A percentile compares a stretch with the other conserved stretches of the same genome.
These are phyloP conservation scores for Perkinsus chesapeaki DNA, from an alignment of 169 alveolate species.

Conservation along the genomic window DNA sequence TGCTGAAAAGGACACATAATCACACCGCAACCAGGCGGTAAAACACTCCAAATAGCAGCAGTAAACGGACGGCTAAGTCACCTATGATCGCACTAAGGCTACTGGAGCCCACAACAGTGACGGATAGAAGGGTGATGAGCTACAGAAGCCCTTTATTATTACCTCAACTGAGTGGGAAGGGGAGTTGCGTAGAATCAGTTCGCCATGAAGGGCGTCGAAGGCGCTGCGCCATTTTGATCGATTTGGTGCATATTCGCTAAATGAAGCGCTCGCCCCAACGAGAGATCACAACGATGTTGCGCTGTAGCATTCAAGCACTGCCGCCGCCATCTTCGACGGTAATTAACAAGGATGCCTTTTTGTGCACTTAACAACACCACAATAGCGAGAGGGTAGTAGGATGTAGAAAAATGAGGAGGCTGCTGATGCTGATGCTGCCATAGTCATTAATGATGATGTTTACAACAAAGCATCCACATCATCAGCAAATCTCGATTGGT, in stretches of 20 bases:
- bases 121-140: background rate
- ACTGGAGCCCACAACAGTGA: background rate
- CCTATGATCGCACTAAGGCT: background rate
- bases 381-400: background rate
- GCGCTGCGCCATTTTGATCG: slow-evolving; percentile 1
- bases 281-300: background rate
- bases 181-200: background rate
- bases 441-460: background rate
- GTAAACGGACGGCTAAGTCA: background rate
- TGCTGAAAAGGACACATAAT: background rate
- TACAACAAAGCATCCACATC: background rate
- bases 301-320: background rate
- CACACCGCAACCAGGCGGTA: background rate
- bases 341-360: too few relatives aligned
- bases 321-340: too few relatives aligned
- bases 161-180: slow-evolving; percentile 4
- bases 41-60: background rate
- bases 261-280: background rate
- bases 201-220: background rate
- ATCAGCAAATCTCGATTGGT: background rate
- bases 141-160: background rate
- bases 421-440: background rate
- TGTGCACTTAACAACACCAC: background rate
- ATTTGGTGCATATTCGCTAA: background rate
- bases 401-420: background rate